These are phyloP conservation scores for Cyberlindnera amylophila DNA, from an alignment of 805 yeast genomes.

Conservation along the genomic window DNA sequence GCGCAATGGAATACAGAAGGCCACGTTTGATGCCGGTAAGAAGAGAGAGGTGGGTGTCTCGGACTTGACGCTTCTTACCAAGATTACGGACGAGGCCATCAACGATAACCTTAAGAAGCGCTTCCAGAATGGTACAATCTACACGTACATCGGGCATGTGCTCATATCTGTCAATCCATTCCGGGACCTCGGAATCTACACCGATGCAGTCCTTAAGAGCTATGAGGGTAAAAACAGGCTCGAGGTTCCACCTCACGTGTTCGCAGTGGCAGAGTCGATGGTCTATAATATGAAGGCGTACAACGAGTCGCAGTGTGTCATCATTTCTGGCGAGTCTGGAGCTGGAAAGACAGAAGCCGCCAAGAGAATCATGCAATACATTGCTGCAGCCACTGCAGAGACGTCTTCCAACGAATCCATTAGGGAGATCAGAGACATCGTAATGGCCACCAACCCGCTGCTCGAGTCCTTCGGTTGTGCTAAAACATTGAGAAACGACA, in stretches of 20 bases:
- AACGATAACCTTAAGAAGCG: slow-evolving; percentile 87
- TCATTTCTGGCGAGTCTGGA: slow-evolving; percentile 96
- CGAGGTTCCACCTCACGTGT: slow-evolving; percentile 98
- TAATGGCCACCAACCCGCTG: slow-evolving; percentile 91
- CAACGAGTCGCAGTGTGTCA: slow-evolving; percentile 93
- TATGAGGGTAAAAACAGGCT: slow-evolving; percentile 90
- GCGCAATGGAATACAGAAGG: slow-evolving; percentile 70
- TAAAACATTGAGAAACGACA: slow-evolving; percentile 82
- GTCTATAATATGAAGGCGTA: slow-evolving; percentile 92
- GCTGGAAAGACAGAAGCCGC: slow-evolving; percentile 99
- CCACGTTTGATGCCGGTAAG: slow-evolving; percentile 81
- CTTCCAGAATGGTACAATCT: slow-evolving; percentile 84
- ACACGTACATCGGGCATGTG: slow-evolving; percentile 92
- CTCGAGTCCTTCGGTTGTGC: slow-evolving; percentile 94
- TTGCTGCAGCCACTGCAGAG: slow-evolving; percentile 82
- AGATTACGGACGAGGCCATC: slow-evolving; percentile 87
- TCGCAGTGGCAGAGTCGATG: slow-evolving; percentile 96
- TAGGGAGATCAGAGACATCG: slow-evolving; percentile 92
- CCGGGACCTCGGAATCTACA: slow-evolving; percentile 92
- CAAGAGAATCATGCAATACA: slow-evolving; percentile 94
- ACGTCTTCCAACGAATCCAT: slow-evolving; percentile 61
- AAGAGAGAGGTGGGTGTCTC: slow-evolving; percentile 98
- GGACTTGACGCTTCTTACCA: slow-evolving; percentile 84
- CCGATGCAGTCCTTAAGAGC: slow-evolving; percentile 66
- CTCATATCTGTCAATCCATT: slow-evolving; percentile 95